Evolutionary conservation across 2,329 filamentous ascomycete species (phyloP), one percentile per base, ranked within the genome.

Genomic region (Teratosphaeria viscida): DNA sequence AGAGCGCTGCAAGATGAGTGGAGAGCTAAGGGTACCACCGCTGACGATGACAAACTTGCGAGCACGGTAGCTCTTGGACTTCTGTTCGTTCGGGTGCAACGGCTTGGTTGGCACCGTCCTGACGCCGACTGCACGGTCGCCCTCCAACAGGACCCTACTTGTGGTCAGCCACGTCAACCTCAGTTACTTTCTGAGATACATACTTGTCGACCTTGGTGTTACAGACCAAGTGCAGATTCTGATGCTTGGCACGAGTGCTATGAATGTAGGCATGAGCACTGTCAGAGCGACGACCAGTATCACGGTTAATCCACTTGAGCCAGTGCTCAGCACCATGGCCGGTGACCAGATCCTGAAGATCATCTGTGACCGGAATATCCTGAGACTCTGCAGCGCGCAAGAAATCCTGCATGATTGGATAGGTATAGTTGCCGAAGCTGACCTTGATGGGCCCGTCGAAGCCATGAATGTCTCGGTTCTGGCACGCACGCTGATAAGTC

Each of bases 381-480:
- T 90, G 87, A 0, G 61, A 62, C 55, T 64, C 87, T 79, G 55
- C 67, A 2, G 68, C 68, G 52, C 68, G 67, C 43, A 91, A 77
- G 78, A 91, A 91, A 73, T 92, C 88, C 57, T 91, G 85, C 80
- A 88, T 90, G 73, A 92, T 85, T 1, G 88, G 88, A 55, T 52
- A 61, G 5, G 55, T 57, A 32, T 90, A 87, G 74, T 90, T 90
- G 58, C 87, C 86, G 64, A 91, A 91, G 0, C 87, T 90, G 47
- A 90, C 87, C 75, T 90, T 90, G 76, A 91, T 90, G 0, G 89
- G 89, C 0, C 89, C 88, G 37, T 90, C 87, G 59, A 86, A 89
- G 1, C 89, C 89, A 67, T 92, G 89, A 26, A 88, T 72, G 10
- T 88, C 85, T 62, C 81, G 81, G 65, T 79, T 79, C 63, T 78